These are phyloP conservation scores for Exsudoporus floridanus DNA, from an alignment of 1,284 basidiomycete species.

Conservation along the genomic window DNA sequence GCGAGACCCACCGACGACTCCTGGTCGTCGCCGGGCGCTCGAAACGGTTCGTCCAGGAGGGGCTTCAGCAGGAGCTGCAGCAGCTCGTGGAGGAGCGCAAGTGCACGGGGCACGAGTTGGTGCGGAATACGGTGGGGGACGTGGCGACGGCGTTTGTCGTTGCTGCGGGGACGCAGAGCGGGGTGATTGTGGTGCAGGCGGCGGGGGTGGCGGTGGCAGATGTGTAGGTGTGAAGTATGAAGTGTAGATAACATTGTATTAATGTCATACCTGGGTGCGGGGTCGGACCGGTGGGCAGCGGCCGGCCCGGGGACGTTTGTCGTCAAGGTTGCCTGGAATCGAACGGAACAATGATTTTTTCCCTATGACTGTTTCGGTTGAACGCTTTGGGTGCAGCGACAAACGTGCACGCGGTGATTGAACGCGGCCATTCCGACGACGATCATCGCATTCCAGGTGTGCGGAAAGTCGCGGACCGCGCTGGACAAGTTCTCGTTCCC, in stretches of 20 bases:
- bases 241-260: no score
- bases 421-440: no score
- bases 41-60: conserved; percentile 61
- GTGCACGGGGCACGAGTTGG: conserved; percentile 37
- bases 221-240: not conserved
- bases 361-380: no score
- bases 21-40: conserved; percentile 76
- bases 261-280: no score
- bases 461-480: no score
- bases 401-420: not conserved
- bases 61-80: conserved; percentile 57
- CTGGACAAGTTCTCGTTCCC: no score
- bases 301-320: not conserved
- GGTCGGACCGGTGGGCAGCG: not conserved
- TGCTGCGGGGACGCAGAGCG: conserved; percentile 12
- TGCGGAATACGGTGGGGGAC: conserved; percentile 76
- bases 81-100: conserved; percentile 51
- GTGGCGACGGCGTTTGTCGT: conserved; percentile 67
- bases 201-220: conserved; percentile 1
- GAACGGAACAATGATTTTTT: not conserved
- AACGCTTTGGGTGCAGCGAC: not conserved
- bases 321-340: not conserved
- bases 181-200: conserved; percentile 31
- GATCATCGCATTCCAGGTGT: no score
- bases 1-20: conserved; percentile 34